phyloP scores from a whole-genome alignment of 2,329 filamentous ascomycete genomes.

The Keithomyces neogunnii region DNA sequence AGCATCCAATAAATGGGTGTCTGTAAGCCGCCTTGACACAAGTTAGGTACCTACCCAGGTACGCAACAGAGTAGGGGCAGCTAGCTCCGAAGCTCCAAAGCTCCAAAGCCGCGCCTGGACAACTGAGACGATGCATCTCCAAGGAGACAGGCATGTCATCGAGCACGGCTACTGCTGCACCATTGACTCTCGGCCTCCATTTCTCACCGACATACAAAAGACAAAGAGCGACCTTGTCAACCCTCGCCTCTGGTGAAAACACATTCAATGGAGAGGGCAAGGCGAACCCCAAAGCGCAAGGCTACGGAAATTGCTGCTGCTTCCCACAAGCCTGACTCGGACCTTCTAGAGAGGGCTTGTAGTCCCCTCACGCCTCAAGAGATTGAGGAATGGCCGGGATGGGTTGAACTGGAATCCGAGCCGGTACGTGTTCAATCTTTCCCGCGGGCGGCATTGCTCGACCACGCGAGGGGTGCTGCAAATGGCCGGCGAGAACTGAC shows the following conservation, averaged over 20 bases:
- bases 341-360: conserved; percentile 38
- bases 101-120: no score
- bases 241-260: not conserved
- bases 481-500: not conserved
- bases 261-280: conserved; percentile 6
- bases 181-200: not conserved
- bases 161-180: no score
- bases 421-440: conserved; percentile 46
- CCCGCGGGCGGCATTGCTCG: no score
- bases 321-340: conserved; percentile 17
- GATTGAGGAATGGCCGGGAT: conserved; percentile 57
- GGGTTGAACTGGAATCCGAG: conserved; percentile 83
- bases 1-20: no score
- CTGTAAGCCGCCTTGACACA: no score
- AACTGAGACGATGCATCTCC: no score
- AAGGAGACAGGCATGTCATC: no score
- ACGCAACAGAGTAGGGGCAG: no score
- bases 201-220: not conserved
- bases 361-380: conserved; percentile 42
- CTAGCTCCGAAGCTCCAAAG: no score
- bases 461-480: no score
- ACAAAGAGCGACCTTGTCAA: not conserved
- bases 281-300: conserved; percentile 37
- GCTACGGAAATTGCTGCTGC: conserved; percentile 21
- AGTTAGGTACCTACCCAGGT: no score